These are phyloP conservation scores for Eucalyptus urophylla DNA, from an alignment of 345 rosid species.

Conservation along the genomic window DNA sequence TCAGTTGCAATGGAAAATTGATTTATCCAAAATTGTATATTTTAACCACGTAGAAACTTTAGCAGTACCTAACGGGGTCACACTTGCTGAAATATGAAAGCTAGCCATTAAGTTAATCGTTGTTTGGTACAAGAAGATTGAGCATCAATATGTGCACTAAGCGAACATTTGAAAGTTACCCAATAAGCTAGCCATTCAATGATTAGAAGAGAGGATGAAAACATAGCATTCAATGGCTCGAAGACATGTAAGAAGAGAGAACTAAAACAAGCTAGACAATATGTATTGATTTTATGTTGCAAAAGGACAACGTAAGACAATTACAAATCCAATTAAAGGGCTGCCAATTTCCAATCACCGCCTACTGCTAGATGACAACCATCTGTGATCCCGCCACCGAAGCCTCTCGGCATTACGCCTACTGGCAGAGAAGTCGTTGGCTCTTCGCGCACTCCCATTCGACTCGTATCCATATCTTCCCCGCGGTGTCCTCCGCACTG, in stretches of 20 bases:
- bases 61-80: neutral
- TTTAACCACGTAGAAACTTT: neutral
- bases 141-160: neutral
- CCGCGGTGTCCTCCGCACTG: neutral
- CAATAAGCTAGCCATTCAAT: neutral
- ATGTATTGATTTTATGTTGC: neutral
- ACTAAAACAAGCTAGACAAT: neutral
- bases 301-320: neutral
- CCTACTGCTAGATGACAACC: neutral
- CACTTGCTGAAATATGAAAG: neutral
- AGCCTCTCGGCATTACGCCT: neutral
- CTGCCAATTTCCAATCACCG: neutral
- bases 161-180: neutral
- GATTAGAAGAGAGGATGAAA: neutral
- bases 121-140: neutral
- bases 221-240: neutral
- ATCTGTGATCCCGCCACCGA: constrained; percentile 6
- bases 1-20: neutral
- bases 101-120: neutral
- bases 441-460: neutral
- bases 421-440: neutral
- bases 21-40: neutral
- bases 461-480: neutral
- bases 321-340: neutral
- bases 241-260: neutral